Base-by-base conservation (phyloP, 2,329 filamentous ascomycete genomes). In the Cladosporium sp. region DNA sequence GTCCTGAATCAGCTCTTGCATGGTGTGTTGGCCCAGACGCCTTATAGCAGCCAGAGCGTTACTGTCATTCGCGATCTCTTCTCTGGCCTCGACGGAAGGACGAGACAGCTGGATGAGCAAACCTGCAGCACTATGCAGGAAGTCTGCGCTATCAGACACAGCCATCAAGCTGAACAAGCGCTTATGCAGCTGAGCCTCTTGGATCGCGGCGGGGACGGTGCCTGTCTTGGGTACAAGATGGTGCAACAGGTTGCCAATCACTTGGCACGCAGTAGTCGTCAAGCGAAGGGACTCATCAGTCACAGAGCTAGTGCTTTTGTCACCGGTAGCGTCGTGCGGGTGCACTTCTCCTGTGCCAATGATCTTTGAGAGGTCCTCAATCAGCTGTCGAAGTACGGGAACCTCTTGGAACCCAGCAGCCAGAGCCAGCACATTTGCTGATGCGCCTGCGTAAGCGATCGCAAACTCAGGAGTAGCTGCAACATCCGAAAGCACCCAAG, bases 401-500 rank as follows among this genome's bases (percentile, higher is more conserved):
- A 59, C 56, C 3, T 46, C 26, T 6, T 14, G 26, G 52, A 21
- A 31, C n/a, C 56, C 56, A 16, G n/a, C 37, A 29, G 35, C 23
- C 26, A 44, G 40, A n/a, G 56, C 56, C 11, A 35, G 23, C 29
- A 58, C 40, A 7, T 56, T 46, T 56, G 50, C 23, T 8, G 37
- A 37, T 1, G 55, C 23, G 31, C 33, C 33, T 35, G 55, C 33
- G 33, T 57, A 57, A 11, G 33, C 55, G 12, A 8, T 12, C 16
- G 35, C 50, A 59, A 75, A 75, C 2, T 61, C 62, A 5, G 67
- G 65, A 2, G 60, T 63, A 2, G 73, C 73, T 11, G 74, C 69
- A 18, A 74, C 67, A 49, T 76, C 74, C 16, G 73, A 75, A 12
- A 76, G 65, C 64, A 67, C 67, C 74, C 74, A 75, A 0, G 70